phyloP scores from a whole-genome alignment of 1,284 basidiomycete species.

The Ustilago loliicola region DNA sequence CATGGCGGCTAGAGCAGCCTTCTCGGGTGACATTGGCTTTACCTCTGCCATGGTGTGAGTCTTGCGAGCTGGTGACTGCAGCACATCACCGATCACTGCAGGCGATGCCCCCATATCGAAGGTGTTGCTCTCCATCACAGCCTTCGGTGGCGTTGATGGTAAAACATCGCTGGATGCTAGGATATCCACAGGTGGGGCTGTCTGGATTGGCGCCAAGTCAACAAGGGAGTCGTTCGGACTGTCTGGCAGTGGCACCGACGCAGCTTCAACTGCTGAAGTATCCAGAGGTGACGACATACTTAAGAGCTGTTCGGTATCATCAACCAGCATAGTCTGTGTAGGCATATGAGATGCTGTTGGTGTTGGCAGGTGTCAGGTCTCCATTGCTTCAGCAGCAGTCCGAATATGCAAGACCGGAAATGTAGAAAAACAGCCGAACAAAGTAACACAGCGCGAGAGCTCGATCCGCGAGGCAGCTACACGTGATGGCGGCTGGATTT shows the following conservation, averaged over 20 bases:
- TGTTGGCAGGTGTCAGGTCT: not conserved
- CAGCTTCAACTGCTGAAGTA: slow-evolving; percentile 12
- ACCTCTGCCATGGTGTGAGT: not conserved
- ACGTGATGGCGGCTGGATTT: slow-evolving; percentile 24
- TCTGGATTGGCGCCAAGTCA: not conserved
- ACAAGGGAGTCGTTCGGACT: slow-evolving; percentile 27
- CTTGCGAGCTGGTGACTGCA: slow-evolving; percentile 27
- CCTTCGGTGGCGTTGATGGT: not conserved
- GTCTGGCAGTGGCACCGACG: slow-evolving; percentile 21
- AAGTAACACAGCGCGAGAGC: slow-evolving; percentile 38
- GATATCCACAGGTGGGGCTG: not conserved
- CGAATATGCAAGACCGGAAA: slow-evolving; percentile 6
- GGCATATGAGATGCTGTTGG: not conserved
- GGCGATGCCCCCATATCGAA: not conserved
- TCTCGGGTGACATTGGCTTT: slow-evolving; percentile 54
- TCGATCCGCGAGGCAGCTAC: slow-evolving; percentile 17
- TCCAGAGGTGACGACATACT: not conserved
- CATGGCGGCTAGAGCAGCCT: slow-evolving; percentile 45
- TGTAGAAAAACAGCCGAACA: slow-evolving; percentile 42
- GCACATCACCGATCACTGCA: not conserved
- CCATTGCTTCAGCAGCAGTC: not conserved
- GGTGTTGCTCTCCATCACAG: not conserved
- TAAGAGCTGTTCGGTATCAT: not conserved
- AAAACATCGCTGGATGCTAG: not conserved
- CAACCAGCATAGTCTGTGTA: not conserved